These are phyloP conservation scores for Populus tremula DNA, from an alignment of 345 rosid genomes.

Conservation along the genomic window DNA sequence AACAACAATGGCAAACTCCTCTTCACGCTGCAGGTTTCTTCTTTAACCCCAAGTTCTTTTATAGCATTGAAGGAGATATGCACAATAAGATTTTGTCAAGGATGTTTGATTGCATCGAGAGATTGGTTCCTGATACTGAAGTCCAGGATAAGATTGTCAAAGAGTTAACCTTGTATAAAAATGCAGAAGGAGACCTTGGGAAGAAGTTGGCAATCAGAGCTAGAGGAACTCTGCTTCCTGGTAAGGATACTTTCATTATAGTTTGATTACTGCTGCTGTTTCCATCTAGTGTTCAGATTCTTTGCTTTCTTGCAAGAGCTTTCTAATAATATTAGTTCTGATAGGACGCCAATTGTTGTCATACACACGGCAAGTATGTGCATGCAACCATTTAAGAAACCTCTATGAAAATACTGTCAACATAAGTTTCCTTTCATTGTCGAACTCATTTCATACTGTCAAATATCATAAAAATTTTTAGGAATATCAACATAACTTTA, in stretches of 20 bases:
- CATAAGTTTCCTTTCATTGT: neutral
- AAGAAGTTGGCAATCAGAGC: slow-evolving; percentile 89
- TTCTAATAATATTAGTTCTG: neutral
- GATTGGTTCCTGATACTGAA: slow-evolving; percentile 61
- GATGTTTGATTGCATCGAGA: slow-evolving; percentile 84
- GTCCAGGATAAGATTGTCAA: slow-evolving; percentile 71
- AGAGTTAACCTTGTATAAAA: slow-evolving; percentile 69
- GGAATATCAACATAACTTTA: neutral
- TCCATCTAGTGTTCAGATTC: neutral
- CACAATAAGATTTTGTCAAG: slow-evolving; percentile 60
- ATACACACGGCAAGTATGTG: neutral
- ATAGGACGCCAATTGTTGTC: neutral
- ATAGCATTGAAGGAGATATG: slow-evolving; percentile 61
- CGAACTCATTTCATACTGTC: neutral
- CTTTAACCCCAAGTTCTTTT: slow-evolving; percentile 88
- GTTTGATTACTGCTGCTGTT: slow-evolving; percentile 8
- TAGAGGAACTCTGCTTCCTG: slow-evolving; percentile 73
- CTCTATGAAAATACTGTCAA: neutral
- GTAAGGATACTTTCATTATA: slow-evolving; percentile 30
- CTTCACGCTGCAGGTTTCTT: slow-evolving; percentile 87
- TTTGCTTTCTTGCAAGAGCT: neutral
- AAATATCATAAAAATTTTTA: neutral
- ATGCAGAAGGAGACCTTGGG: slow-evolving; percentile 78
- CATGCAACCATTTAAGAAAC: neutral
- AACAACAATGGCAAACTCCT: slow-evolving; percentile 64